phyloP scores from a whole-genome alignment of 2,329 filamentous ascomycete species.

The Trichoderma sp. region DNA sequence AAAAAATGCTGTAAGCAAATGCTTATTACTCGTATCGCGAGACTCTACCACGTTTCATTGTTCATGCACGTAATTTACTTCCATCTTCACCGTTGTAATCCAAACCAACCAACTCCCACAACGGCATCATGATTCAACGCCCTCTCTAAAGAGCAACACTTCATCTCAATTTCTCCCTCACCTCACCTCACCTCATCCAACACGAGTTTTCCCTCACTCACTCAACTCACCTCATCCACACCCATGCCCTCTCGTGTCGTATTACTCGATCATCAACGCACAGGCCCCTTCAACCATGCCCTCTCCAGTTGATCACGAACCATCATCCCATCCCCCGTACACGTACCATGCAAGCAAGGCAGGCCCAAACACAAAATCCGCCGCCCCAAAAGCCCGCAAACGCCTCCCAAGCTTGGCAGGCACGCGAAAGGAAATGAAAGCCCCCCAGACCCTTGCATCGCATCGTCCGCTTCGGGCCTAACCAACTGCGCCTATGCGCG shows the following conservation, averaged over 20 bases:
- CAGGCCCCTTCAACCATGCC: background rate
- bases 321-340: background rate
- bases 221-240: background rate
- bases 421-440: conserved; percentile 16
- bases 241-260: background rate
- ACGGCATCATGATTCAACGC: background rate
- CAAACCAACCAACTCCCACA: background rate
- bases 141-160: background rate
- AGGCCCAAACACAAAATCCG: background rate
- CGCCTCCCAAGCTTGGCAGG: conserved; percentile 12
- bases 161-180: background rate
- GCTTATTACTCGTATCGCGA: background rate
- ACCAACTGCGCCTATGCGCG: conserved; percentile 1
- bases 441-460: background rate
- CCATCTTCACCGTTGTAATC: background rate
- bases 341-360: background rate
- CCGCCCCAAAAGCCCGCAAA: background rate
- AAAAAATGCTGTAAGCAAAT: background rate
- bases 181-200: background rate
- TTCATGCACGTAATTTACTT: background rate
- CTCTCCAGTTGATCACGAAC: background rate
- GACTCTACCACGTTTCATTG: background rate
- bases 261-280: background rate
- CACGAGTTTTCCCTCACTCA: background rate
- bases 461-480: conserved; percentile 15